Base-by-base conservation (phyloP, 768 basidiomycete genomes). In the Xerocomus potaroensis region DNA sequence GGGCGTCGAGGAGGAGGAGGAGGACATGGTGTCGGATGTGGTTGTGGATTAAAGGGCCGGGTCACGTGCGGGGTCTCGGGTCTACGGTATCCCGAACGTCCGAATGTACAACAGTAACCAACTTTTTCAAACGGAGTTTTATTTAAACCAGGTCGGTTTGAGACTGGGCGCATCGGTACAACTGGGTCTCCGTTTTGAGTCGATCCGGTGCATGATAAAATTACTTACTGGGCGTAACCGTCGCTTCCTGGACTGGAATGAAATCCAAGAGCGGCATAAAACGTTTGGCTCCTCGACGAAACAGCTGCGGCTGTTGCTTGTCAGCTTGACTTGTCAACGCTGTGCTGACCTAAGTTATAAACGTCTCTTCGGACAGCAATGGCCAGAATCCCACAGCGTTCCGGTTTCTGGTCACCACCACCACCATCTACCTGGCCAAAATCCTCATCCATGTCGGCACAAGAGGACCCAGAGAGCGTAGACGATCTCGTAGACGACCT, bases 401-500 rank as follows among this genome's bases (percentile, higher is more conserved):
- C 78, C 29, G 68, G 64, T 42, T 69, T 80, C 44, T 81, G 78
- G 77, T 53, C 70, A 30, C 65, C 72, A 44, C 51, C 72, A 44
- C 51, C 61, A 10, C 42, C 51, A 3, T 5, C 24, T 6, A 27
- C 55, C 35, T 61, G 64, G 48, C 63, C 66, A 59, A 64, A 56
- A 49, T 76, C 76, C 60, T 68, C 64, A 45, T 61, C 60, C n/a
- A 69, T 68, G 46, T n/a, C 72, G 70, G 36, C 70, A 63, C 38
- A 58, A n/a, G 67, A 64, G 14, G 59, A 59, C 10, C 54, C 54
- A 24, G 71, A 69, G 26, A 33, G 19, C 46, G 64, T 60, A 43
- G 53, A 48, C 22, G 60, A 55, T 15, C 45, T 49, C 18, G 35
- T 60, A 19, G 62, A 60, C 6, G 62, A 58, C 40, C 15, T 27